Percentiles rank a stretch among this genome's conserved stretches.
Conservation (phyloP, 352 stramenopile species). For the Detonula confervacea region DNA sequence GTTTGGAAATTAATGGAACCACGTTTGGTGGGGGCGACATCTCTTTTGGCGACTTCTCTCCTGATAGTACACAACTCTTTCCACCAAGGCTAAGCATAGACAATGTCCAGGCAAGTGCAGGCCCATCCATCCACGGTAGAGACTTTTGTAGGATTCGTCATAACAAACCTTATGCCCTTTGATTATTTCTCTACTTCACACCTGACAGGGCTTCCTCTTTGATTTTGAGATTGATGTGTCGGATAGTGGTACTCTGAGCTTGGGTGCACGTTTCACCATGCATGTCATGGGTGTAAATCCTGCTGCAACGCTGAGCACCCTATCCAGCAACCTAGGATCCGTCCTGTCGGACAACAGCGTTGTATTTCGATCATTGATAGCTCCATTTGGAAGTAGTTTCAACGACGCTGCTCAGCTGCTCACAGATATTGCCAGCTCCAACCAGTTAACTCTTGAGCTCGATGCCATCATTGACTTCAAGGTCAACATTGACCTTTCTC, state of each 20-base stretch:
- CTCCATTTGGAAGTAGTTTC: constrained; percentile 27
- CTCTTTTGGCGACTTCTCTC: constrained; percentile 8
- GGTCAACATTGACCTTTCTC: constrained; percentile 26
- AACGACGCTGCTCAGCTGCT: constrained; percentile 17
- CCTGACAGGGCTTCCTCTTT: constrained; percentile 26
- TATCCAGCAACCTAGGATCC: neutral
- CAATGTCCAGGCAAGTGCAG: constrained; percentile 5
- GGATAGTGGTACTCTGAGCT: neutral
- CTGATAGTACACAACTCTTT: constrained; percentile 27
- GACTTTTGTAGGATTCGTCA: too few relatives aligned
- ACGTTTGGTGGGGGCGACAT: neutral
- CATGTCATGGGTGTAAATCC: constrained; percentile 31
- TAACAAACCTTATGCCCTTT: too few relatives aligned
- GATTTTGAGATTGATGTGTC: constrained; percentile 21
- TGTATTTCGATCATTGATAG: constrained; percentile 20
- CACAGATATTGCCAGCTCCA: constrained; percentile 18
- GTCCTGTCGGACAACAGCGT: constrained; percentile 5
- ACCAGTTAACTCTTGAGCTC: constrained; percentile 22
- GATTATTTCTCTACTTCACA: too few relatives aligned
- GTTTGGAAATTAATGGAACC: constrained; percentile 1
- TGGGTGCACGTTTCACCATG: constrained; percentile 15
- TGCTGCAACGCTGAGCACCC: constrained; percentile 8
- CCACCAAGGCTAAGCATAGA: constrained; percentile 34
- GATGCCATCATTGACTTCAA: constrained; percentile 35
- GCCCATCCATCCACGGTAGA: too few relatives aligned